These are phyloP conservation scores for Plasmopara muralis DNA, from an alignment of 352 stramenopile genomes.

Conservation along the genomic window DNA sequence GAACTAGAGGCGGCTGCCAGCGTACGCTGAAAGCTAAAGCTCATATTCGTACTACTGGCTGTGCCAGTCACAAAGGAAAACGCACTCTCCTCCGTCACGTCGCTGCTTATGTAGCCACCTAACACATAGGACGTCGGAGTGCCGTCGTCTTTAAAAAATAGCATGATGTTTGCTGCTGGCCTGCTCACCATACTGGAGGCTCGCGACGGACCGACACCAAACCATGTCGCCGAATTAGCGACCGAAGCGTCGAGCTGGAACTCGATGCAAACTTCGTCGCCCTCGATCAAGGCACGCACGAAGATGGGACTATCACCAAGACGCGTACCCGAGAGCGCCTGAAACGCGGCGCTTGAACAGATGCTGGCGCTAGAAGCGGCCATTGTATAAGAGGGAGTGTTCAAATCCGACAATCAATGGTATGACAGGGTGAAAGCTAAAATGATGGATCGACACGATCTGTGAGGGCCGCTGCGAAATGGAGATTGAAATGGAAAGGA, in stretches of 20 bases:
- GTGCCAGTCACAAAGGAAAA: slow-evolving; percentile 34
- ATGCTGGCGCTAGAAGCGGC: slow-evolving; percentile 28
- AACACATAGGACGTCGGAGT: slow-evolving; percentile 43
- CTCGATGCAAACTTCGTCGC: slow-evolving; percentile 57
- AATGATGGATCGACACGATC: slow-evolving; percentile 4
- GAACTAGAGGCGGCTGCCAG: slow-evolving; percentile 36
- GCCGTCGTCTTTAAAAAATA: slow-evolving; percentile 45
- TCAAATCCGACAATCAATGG: not conserved
- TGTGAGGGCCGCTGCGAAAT: slow-evolving; percentile 1
- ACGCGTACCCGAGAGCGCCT: slow-evolving; percentile 29
- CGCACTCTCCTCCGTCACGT: slow-evolving; percentile 36
- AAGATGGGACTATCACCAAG: slow-evolving; percentile 56
- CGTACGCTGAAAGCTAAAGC: slow-evolving; percentile 68
- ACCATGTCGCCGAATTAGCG: slow-evolving; percentile 39
- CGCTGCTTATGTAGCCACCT: slow-evolving; percentile 38
- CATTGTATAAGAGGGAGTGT: not conserved
- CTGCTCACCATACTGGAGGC: slow-evolving; percentile 57
- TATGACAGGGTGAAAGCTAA: not conserved
- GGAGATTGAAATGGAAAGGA: slow-evolving; percentile 18
- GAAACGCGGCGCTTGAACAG: slow-evolving; percentile 49
- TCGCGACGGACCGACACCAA: slow-evolving; percentile 48
- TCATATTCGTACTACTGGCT: slow-evolving; percentile 35
- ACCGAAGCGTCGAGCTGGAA: slow-evolving; percentile 42
- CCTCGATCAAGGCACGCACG: slow-evolving; percentile 50
- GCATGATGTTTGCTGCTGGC: slow-evolving; percentile 60